Evolutionary conservation across 768 basidiomycete genomes (phyloP).

Genomic region (Amanita rubescens): DNA sequence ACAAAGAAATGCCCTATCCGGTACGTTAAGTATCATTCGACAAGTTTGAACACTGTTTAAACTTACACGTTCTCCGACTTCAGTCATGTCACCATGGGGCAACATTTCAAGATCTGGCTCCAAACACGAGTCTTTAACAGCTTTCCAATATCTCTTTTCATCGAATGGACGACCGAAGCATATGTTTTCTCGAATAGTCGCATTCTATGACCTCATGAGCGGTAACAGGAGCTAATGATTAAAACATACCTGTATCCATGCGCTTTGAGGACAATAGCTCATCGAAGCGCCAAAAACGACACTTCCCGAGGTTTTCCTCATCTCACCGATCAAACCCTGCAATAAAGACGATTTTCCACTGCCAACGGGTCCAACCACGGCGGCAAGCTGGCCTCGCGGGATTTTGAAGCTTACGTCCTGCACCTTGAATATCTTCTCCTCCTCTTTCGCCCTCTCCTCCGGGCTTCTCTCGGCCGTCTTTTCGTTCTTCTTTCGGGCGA

Average conservation of each 20-base stretch:
- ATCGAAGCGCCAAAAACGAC: constrained; percentile 71
- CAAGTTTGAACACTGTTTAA: neutral
- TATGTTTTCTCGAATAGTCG: constrained; percentile 85
- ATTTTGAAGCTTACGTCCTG: constrained; percentile 57
- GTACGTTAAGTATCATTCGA: constrained; percentile 4
- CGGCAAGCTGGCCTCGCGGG: constrained; percentile 71
- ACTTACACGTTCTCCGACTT: constrained; percentile 65
- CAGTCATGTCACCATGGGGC: constrained; percentile 70
- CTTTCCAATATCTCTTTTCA: constrained; percentile 76
- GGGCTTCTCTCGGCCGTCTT: constrained; percentile 1
- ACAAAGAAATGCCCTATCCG: constrained; percentile 71
- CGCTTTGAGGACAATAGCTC: constrained; percentile 78
- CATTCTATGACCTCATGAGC: constrained; percentile 37
- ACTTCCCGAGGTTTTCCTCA: constrained; percentile 61
- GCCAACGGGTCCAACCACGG: constrained; percentile 81
- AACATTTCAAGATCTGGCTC: constrained; percentile 77
- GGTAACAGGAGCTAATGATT: neutral
- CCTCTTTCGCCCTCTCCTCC: constrained; percentile 20
- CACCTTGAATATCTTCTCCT: constrained; percentile 53
- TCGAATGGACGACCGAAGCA: constrained; percentile 83
- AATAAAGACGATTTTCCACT: constrained; percentile 63
- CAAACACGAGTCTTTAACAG: constrained; percentile 68
- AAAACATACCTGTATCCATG: constrained; percentile 74
- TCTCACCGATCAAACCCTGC: constrained; percentile 76
- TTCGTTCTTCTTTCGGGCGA: constrained; percentile 20